Conservation (phyloP, 805 yeast species). For the Starmerella sirachaensis region DNA sequence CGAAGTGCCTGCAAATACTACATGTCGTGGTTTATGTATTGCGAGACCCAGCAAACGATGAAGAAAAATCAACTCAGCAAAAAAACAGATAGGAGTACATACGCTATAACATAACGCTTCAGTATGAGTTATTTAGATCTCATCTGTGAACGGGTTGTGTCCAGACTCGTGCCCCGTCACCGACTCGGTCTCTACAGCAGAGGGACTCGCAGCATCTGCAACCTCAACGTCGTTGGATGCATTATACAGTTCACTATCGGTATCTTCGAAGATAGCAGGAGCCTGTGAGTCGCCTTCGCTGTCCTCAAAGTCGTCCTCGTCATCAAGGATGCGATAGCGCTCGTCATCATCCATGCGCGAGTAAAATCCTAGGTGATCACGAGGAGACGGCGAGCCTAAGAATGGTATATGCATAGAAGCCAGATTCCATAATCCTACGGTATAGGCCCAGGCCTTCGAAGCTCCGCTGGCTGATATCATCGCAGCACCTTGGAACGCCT, state of each 20-base stretch:
- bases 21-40: too few species aligned
- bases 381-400: conserved; percentile 21
- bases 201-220: too few species aligned
- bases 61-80: too few species aligned
- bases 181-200: too few species aligned
- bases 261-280: not conserved
- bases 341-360: conserved; percentile 28
- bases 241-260: not conserved
- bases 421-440: conserved; percentile 9
- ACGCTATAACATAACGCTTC: too few species aligned
- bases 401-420: conserved; percentile 6
- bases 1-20: too few species aligned
- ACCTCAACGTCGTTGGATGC: too few species aligned
- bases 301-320: conserved; percentile 8
- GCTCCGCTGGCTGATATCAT: not conserved
- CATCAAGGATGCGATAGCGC: conserved; percentile 25
- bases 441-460: conserved; percentile 1
- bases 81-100: too few species aligned
- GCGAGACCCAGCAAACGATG: too few species aligned
- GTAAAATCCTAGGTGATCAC: conserved; percentile 24
- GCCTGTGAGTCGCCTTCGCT: conserved; percentile 8
- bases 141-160: too few species aligned
- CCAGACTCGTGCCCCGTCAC: too few species aligned
- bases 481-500: not conserved
- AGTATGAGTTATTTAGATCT: too few species aligned